Conservation (phyloP, 2,329 filamentous ascomycete species). For the Penicillium concentricum region DNA sequence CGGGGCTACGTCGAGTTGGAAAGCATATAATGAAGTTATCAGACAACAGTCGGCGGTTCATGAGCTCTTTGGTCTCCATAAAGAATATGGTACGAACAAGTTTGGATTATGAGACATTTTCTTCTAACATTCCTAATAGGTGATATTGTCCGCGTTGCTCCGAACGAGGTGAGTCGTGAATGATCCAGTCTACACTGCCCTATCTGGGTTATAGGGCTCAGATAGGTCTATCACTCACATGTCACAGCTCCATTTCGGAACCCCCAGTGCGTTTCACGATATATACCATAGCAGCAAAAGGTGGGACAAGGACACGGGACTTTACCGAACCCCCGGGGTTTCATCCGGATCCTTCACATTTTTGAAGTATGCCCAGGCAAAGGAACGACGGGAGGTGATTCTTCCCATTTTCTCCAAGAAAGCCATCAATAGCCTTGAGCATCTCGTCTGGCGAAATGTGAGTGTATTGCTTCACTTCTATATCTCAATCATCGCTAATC, state of each 20-base stretch:
- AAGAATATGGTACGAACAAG: neutral
- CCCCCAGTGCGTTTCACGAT: slow-evolving; percentile 8
- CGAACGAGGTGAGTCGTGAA: neutral
- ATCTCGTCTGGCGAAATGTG: slow-evolving; percentile 12
- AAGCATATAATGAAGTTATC: slow-evolving; percentile 13
- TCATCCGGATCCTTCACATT: slow-evolving; percentile 9
- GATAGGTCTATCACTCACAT: neutral
- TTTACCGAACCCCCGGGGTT: slow-evolving; percentile 10
- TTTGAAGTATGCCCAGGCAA: slow-evolving; percentile 11
- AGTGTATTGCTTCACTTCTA: neutral
- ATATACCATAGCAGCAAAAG: slow-evolving; percentile 12
- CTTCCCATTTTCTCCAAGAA: slow-evolving; percentile 12
- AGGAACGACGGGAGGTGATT: slow-evolving; percentile 10
- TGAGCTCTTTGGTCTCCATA: neutral
- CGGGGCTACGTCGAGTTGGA: slow-evolving; percentile 10
- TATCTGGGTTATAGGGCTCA: neutral
- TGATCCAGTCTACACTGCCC: neutral
- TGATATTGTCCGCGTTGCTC: neutral
- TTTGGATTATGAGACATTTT: neutral
- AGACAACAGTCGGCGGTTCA: slow-evolving; percentile 7
- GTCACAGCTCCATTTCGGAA: slow-evolving; percentile 11
- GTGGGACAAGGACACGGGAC: slow-evolving; percentile 12
- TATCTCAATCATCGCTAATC: neutral
- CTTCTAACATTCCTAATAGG: neutral
- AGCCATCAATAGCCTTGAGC: slow-evolving; percentile 7